Evolutionary conservation across 805 yeast genomes (phyloP).

Genomic region (Spathaspora sp.): DNA sequence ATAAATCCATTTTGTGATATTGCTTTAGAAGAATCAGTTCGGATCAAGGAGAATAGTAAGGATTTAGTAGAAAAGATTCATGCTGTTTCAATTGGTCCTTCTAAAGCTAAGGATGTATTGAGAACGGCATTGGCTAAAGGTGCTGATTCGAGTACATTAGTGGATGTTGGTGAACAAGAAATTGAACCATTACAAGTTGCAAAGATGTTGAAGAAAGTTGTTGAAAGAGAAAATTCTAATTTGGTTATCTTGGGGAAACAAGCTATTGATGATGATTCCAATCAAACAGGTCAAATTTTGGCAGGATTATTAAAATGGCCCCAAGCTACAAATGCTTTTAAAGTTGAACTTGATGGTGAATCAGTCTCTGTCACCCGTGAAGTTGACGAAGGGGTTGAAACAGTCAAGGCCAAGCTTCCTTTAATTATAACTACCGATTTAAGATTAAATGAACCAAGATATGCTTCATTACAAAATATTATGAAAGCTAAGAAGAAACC

Average conservation of each 20-base stretch:
- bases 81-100: constrained; percentile 87
- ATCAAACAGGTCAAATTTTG: constrained; percentile 94
- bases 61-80: constrained; percentile 74
- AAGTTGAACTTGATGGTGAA: constrained; percentile 61
- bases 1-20: constrained; percentile 98
- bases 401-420: constrained; percentile 74
- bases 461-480: constrained; percentile 91
- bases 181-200: constrained; percentile 90
- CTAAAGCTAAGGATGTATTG: constrained; percentile 82
- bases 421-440: constrained; percentile 88
- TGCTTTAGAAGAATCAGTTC: constrained; percentile 92
- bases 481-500: constrained; percentile 99
- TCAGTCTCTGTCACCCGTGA: constrained; percentile 78
- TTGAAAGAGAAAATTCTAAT: constrained; percentile 67
- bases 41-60: constrained; percentile 65
- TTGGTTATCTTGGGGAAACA: constrained; percentile 91
- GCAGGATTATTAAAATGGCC: constrained; percentile 95
- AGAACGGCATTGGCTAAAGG: constrained; percentile 94
- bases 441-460: constrained; percentile 91
- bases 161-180: constrained; percentile 69
- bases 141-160: constrained; percentile 77
- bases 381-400: constrained; percentile 92
- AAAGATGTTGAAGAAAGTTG: constrained; percentile 71
- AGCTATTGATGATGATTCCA: constrained; percentile 92
- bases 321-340: constrained; percentile 92